These are phyloP conservation scores for Tetrapisispora arboricola DNA, from an alignment of 805 yeast species.

Conservation along the genomic window DNA sequence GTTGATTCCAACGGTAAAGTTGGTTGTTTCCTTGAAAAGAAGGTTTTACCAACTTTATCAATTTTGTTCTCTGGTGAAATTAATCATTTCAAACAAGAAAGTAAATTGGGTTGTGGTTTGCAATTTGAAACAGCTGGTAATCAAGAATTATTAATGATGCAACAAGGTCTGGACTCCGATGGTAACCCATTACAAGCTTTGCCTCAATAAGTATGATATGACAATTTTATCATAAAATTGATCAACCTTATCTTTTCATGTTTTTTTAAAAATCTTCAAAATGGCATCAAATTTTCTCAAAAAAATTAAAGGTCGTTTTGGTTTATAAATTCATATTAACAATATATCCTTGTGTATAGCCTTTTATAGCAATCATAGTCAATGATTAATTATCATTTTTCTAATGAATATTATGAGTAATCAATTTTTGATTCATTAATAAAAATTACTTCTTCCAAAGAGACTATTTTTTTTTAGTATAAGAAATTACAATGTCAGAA, in stretches of 20 bases:
- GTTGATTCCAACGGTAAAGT: slow-evolving; percentile 87
- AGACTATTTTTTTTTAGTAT: too few species aligned
- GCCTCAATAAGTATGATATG: slow-evolving; percentile 33
- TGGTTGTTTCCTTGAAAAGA: slow-evolving; percentile 81
- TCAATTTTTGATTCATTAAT: neutral
- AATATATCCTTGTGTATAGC: slow-evolving; percentile 3
- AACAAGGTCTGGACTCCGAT: slow-evolving; percentile 76
- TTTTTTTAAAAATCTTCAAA: neutral
- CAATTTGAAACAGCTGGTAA: slow-evolving; percentile 94
- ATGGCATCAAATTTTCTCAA: neutral
- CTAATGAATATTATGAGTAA: neutral
- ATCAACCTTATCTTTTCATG: neutral
- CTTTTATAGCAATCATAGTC: neutral
- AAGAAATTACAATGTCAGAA: too few species aligned
- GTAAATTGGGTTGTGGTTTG: slow-evolving; percentile 85
- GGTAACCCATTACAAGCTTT: slow-evolving; percentile 83
- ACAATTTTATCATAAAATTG: neutral
- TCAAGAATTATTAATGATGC: slow-evolving; percentile 86
- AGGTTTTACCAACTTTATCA: slow-evolving; percentile 84
- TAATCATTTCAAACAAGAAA: slow-evolving; percentile 71
- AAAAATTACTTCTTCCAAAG: neutral
- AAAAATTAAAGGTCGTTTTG: neutral
- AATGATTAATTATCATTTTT: neutral
- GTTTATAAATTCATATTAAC: neutral
- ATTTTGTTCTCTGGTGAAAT: slow-evolving; percentile 85